phyloP scores from a whole-genome alignment of 805 yeast genomes.

The Lipomyces spencermartinsiae region DNA sequence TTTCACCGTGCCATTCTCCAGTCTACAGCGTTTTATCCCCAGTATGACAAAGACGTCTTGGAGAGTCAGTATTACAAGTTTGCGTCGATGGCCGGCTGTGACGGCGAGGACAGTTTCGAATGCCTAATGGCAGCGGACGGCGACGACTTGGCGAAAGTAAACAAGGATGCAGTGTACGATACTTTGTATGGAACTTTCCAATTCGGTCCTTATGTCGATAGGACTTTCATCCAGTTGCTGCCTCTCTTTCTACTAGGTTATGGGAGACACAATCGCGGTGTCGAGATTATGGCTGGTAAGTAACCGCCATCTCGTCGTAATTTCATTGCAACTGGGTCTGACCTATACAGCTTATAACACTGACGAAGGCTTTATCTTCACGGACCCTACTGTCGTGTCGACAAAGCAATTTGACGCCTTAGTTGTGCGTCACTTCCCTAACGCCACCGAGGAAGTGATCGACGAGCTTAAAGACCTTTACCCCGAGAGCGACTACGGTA shows the following conservation, averaged over 20 bases:
- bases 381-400: slow-evolving; percentile 26
- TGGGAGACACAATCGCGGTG: slow-evolving; percentile 20
- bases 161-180: slow-evolving; percentile 17
- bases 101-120: slow-evolving; percentile 18
- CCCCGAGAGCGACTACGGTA: slow-evolving; percentile 16
- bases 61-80: slow-evolving; percentile 27
- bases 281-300: slow-evolving; percentile 26
- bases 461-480: slow-evolving; percentile 23
- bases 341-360: slow-evolving; percentile 16
- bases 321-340: neutral
- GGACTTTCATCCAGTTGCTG: slow-evolving; percentile 26
- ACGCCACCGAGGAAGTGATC: slow-evolving; percentile 22
- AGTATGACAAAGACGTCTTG: slow-evolving; percentile 25
- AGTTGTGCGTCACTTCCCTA: slow-evolving; percentile 25
- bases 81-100: slow-evolving; percentile 26
- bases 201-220: slow-evolving; percentile 38
- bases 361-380: slow-evolving; percentile 36
- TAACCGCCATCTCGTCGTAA: neutral
- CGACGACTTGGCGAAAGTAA: slow-evolving; percentile 21
- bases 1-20: slow-evolving; percentile 37
- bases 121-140: slow-evolving; percentile 26
- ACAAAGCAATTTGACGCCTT: slow-evolving; percentile 19
- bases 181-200: slow-evolving; percentile 30
- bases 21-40: slow-evolving; percentile 36
- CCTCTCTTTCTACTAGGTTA: slow-evolving; percentile 30